Conservation (phyloP, 202 grass and related monocot genomes). For the Zoysia matrella region DNA sequence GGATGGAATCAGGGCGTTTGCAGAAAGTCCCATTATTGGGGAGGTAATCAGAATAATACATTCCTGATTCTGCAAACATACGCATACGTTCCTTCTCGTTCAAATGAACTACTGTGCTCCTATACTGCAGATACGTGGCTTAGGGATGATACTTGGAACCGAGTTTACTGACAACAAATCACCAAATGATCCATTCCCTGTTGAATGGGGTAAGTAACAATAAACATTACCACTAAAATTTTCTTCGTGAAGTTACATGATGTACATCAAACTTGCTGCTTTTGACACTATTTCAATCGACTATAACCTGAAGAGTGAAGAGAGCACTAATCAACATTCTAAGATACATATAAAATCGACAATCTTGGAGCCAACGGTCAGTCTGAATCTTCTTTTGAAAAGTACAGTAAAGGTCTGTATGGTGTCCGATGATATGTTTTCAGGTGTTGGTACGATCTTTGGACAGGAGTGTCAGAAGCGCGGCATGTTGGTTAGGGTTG, state of each 20-base stretch:
- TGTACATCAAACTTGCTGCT: not conserved
- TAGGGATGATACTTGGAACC: constrained; percentile 82
- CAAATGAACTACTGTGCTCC: constrained; percentile 18
- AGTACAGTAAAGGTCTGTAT: not conserved
- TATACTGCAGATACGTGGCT: constrained; percentile 74
- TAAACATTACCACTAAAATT: not conserved
- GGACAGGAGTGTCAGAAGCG: constrained; percentile 82
- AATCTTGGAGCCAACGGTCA: not conserved
- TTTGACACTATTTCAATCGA: not conserved
- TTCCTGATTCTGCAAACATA: constrained; percentile 24
- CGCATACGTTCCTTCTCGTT: not conserved
- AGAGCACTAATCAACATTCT: not conserved
- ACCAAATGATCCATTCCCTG: constrained; percentile 71
- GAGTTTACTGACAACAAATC: constrained; percentile 93
- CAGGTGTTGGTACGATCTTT: constrained; percentile 92
- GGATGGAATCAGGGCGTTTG: constrained; percentile 71
- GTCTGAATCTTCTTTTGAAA: constrained; percentile 2
- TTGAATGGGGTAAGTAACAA: constrained; percentile 79
- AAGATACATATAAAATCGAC: no score
- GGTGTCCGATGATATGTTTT: constrained; percentile 27
- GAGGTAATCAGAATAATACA: constrained; percentile 59
- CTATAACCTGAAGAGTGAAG: not conserved
- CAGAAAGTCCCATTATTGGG: constrained; percentile 86
- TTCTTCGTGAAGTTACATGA: not conserved
- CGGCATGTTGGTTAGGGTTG: constrained; percentile 82